These are phyloP conservation scores for Candida labiduridarum DNA, from an alignment of 1,139 yeast genomes.

Conservation along the genomic window DNA sequence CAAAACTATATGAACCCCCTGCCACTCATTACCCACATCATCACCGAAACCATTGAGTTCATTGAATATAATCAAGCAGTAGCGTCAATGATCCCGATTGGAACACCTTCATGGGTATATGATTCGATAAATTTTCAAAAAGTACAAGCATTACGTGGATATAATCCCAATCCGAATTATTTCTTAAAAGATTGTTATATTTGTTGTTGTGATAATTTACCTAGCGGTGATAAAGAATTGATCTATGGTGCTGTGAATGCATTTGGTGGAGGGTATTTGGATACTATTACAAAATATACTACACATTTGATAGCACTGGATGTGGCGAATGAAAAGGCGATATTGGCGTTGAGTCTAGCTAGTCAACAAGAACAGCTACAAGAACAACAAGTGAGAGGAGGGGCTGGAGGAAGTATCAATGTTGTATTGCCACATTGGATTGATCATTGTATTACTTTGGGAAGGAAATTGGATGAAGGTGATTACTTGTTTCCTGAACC, in stretches of 20 bases:
- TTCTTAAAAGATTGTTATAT: conserved; percentile 64
- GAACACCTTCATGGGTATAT: conserved; percentile 64
- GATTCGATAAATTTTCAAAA: conserved; percentile 49
- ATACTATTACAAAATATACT: conserved; percentile 65
- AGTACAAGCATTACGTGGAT: conserved; percentile 51
- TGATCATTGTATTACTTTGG: conserved; percentile 63
- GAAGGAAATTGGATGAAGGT: conserved; percentile 52
- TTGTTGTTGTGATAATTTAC: conserved; percentile 60
- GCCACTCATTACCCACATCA: conserved; percentile 48
- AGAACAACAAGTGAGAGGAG: conserved; percentile 20
- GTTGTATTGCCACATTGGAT: conserved; percentile 80
- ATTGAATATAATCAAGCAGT: conserved; percentile 55
- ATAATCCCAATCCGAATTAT: conserved; percentile 70
- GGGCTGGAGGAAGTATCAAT: conserved; percentile 34
- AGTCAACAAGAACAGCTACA: background rate
- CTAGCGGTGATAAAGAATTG: conserved; percentile 63
- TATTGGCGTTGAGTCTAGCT: conserved; percentile 40
- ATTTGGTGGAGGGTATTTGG: conserved; percentile 74
- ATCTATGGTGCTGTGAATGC: conserved; percentile 68
- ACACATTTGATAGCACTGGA: conserved; percentile 75
- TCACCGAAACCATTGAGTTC: conserved; percentile 57
- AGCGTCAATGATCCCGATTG: conserved; percentile 66
- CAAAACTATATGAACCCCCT: conserved; percentile 25
- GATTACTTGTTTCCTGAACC: conserved; percentile 51
- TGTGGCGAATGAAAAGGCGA: conserved; percentile 51